Percentiles rank a stretch among this genome's conserved stretches.
phyloP scores from a whole-genome alignment of 345 rosid genomes.

The Chamaenerion angustifolium region DNA sequence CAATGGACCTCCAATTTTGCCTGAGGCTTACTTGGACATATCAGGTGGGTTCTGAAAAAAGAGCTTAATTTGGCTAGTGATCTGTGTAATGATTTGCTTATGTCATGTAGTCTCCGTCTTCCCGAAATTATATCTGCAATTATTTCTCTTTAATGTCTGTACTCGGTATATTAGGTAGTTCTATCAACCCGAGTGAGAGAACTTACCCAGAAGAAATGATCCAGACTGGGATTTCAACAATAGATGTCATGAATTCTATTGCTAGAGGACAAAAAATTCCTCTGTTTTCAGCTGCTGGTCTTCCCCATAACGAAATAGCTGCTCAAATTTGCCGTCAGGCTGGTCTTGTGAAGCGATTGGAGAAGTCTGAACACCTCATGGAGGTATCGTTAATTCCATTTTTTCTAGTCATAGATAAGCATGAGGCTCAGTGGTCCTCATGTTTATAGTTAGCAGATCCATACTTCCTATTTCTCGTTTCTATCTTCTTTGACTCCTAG shows the following conservation, averaged over 20 bases:
- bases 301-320: conserved; percentile 96
- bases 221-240: conserved; percentile 94
- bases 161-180: conserved; percentile 46
- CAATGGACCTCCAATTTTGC: conserved; percentile 88
- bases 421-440: too few relatives aligned
- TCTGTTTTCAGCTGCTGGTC: conserved; percentile 98
- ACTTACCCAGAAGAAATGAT: conserved; percentile 99
- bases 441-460: too few relatives aligned
- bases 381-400: conserved; percentile 25
- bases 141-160: background rate
- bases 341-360: conserved; percentile 90
- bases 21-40: conserved; percentile 89
- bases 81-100: background rate
- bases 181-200: conserved; percentile 97
- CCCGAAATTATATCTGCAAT: background rate
- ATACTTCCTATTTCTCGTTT: too few relatives aligned
- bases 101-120: background rate
- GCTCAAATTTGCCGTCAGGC: conserved; percentile 99
- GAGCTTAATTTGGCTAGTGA: too few relatives aligned
- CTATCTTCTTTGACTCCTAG: too few relatives aligned
- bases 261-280: conserved; percentile 99
- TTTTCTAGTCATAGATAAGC: too few relatives aligned
- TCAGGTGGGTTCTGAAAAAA: conserved; percentile 38
- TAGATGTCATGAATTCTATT: conserved; percentile 95
- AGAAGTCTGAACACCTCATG: conserved; percentile 63